Evolutionary conservation across 495 filamentous ascomycete species (phyloP), one percentile per base, ranked within the genome.

Genomic region (Xylaria acuta): DNA sequence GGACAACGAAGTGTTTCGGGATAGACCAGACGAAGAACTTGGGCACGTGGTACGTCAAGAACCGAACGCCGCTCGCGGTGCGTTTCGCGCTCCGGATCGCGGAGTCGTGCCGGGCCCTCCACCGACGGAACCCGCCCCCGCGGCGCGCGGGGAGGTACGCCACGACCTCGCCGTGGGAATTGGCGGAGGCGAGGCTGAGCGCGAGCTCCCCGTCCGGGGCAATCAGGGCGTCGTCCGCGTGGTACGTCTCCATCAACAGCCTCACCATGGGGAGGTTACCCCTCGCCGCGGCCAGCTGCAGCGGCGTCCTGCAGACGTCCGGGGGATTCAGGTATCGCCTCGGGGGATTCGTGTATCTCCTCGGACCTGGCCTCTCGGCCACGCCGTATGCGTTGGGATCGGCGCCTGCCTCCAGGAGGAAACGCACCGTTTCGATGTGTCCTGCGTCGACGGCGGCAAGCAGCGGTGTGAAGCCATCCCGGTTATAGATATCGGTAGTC

Each of bases 91-190:
- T 25, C 22, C 41, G 22, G 16, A 64, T 53, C 18, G 25, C 18
- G 16, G 8, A 45, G 11, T 9, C 62, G 41, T 81, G 72, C 7
- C 74, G 51, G 34, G 63, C 20, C 74, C 70, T 69, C 80, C 78
- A 79, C 32, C 80, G 70, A 18, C 71, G 53, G 49, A 74, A 80
- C 53, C 72, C 79, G n/a, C 81, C 80, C 30, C 76, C 79, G n/a
- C 79, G 47, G 11, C 78, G 59, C 25, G 47, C n/a, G 1, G 78
- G 81, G 3, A 83, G 64, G 40, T 75, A 79, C 34, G 64, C 75
- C 5, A 81, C 80, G 18, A 82, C 69, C 25, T 82, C 79, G 2
- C 76, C 22, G 5, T 81, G 78, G 0, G 75, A 74, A 22, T 45
- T 64, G 5, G 78, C 38, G 0, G 60, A 14, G 0, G 60, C 60